Conservation (phyloP, 2,329 filamentous ascomycete species). For the Periconia digitata region DNA sequence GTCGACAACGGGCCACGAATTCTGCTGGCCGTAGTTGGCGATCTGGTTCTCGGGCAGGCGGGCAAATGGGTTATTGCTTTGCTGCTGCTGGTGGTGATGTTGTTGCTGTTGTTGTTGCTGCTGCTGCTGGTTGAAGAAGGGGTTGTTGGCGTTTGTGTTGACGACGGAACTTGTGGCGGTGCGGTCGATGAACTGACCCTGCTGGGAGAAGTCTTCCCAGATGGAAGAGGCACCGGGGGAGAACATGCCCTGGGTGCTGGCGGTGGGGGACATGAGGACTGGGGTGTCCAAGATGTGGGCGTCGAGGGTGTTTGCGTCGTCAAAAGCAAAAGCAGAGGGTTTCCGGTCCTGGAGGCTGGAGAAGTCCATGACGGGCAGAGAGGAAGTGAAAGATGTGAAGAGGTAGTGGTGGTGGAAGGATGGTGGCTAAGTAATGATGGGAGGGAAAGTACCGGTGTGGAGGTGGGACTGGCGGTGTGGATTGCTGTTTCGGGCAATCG, state of each 20-base stretch:
- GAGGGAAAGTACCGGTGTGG: conserved; percentile 42
- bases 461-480: conserved; percentile 42
- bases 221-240: conserved; percentile 54
- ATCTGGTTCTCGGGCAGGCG: conserved; percentile 57
- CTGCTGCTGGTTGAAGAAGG: conserved; percentile 46
- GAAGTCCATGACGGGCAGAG: conserved; percentile 42
- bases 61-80: conserved; percentile 64
- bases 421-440: too few relatives aligned
- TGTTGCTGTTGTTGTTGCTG: conserved; percentile 47
- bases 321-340: conserved; percentile 46
- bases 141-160: conserved; percentile 48
- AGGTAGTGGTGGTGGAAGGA: too few relatives aligned
- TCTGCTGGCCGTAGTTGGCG: conserved; percentile 50
- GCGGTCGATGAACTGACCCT: conserved; percentile 41
- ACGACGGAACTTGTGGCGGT: conserved; percentile 41
- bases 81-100: conserved; percentile 33
- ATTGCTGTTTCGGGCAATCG: conserved; percentile 38
- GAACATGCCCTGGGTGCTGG: conserved; percentile 53
- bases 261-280: conserved; percentile 53
- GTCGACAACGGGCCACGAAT: conserved; percentile 63
- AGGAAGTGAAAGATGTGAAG: too few relatives aligned
- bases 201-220: conserved; percentile 48
- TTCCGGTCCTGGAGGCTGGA: conserved; percentile 40
- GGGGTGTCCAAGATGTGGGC: conserved; percentile 44
- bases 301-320: conserved; percentile 58